Percentiles rank a stretch among this genome's conserved stretches.
Evolutionary conservation across 371 early-diverging fungal genomes (phyloP).

Genomic region (Mucor circinelloides): DNA sequence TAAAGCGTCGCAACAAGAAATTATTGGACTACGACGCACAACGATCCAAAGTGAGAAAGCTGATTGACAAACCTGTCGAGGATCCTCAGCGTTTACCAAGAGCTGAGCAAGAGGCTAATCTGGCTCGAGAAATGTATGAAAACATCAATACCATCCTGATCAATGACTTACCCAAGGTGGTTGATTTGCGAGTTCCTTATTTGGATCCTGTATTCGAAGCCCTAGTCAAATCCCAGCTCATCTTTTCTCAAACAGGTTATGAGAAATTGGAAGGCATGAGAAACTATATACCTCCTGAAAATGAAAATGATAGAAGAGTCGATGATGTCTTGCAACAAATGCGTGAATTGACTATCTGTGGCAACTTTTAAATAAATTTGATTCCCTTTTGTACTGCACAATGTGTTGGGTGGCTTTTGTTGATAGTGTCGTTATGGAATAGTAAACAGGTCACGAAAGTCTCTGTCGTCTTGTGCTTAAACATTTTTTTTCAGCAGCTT

Average conservation of each 20-base stretch:
- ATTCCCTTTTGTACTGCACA: not conserved
- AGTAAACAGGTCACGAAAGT: slow-evolving; percentile 8
- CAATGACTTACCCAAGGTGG: slow-evolving; percentile 85
- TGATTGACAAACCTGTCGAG: slow-evolving; percentile 77
- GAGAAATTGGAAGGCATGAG: slow-evolving; percentile 58
- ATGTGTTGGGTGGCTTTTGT: not conserved
- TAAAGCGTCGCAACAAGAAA: slow-evolving; percentile 82
- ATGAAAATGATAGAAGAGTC: slow-evolving; percentile 62
- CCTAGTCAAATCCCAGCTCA: slow-evolving; percentile 82
- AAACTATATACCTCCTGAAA: slow-evolving; percentile 47
- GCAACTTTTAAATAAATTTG: slow-evolving; percentile 30
- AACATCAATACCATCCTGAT: slow-evolving; percentile 76
- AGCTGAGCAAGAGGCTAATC: slow-evolving; percentile 74
- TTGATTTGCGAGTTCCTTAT: slow-evolving; percentile 85
- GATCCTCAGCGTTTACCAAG: slow-evolving; percentile 66
- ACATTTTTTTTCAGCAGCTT: slow-evolving; percentile 13
- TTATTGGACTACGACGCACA: slow-evolving; percentile 85
- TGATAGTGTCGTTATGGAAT: not conserved
- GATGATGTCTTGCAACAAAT: slow-evolving; percentile 82
- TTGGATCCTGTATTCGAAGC: slow-evolving; percentile 93
- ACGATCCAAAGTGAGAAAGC: slow-evolving; percentile 69
- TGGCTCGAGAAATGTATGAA: slow-evolving; percentile 78
- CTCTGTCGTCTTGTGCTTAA: not conserved
- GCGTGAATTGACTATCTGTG: slow-evolving; percentile 84
- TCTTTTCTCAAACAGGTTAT: slow-evolving; percentile 74